Evolutionary conservation across 1,139 yeast species (phyloP).

Genomic region (Pichia sp.): DNA sequence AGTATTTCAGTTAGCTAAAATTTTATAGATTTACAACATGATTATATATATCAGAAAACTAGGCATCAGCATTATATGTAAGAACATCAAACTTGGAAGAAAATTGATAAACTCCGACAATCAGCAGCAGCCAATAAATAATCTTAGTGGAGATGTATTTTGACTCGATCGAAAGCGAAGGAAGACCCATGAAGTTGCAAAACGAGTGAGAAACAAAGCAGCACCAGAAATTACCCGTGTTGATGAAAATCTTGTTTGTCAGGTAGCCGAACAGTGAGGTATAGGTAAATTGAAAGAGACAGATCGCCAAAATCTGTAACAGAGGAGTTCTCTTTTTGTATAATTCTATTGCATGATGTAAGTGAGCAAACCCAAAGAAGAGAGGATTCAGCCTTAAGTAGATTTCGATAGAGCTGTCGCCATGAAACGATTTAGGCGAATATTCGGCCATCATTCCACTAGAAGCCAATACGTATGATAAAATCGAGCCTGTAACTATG

Average conservation of each 20-base stretch:
- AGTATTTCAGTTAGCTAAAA: background rate
- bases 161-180: constrained; percentile 32
- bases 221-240: constrained; percentile 52
- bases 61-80: too few species aligned
- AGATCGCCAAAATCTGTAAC: constrained; percentile 31
- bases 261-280: constrained; percentile 77
- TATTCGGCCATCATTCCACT: background rate
- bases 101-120: constrained; percentile 32
- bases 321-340: constrained; percentile 24
- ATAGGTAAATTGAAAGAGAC: constrained; percentile 55
- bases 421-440: constrained; percentile 6
- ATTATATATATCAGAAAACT: too few species aligned
- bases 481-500: constrained; percentile 39
- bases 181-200: constrained; percentile 80
- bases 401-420: background rate
- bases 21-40: too few species aligned
- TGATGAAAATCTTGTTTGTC: constrained; percentile 51
- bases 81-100: constrained; percentile 26
- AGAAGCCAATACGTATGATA: constrained; percentile 19
- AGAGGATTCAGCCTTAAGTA: constrained; percentile 42
- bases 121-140: constrained; percentile 35
- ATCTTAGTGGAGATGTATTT: constrained; percentile 13
- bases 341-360: constrained; percentile 71
- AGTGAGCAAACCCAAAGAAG: constrained; percentile 84
- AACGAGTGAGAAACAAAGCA: constrained; percentile 57